phyloP scores from a whole-genome alignment of 805 yeast genomes.

The Tetrapisispora namnaoensis region DNA sequence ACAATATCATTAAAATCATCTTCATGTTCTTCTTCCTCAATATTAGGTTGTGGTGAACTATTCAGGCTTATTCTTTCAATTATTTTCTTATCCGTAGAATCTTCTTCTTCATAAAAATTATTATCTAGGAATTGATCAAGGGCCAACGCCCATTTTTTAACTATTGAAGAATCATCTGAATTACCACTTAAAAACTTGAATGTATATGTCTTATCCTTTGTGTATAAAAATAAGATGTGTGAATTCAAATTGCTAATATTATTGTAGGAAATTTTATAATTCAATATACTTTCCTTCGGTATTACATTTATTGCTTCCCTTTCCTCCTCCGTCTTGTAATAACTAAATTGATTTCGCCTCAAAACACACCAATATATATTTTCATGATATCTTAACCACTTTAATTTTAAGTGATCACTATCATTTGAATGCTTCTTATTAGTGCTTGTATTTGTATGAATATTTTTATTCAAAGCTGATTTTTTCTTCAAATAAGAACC shows the following conservation, averaged over 20 bases:
- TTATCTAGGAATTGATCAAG: conserved; percentile 8
- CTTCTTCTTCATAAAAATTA: background rate
- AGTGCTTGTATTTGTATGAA: background rate
- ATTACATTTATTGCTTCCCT: conserved; percentile 16
- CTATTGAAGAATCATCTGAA: background rate
- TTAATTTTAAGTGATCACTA: background rate
- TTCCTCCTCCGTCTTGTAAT: conserved; percentile 17
- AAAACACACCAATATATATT: conserved; percentile 17
- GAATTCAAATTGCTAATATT: conserved; percentile 1
- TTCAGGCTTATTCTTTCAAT: no score
- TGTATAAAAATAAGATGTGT: conserved; percentile 9
- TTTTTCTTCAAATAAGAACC: conserved; percentile 5
- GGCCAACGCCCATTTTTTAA: conserved; percentile 8
- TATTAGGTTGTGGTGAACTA: no score
- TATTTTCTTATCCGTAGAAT: background rate
- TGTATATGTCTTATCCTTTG: conserved; percentile 9
- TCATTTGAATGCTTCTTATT: background rate
- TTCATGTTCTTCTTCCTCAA: conserved; percentile 2
- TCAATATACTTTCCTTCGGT: conserved; percentile 10
- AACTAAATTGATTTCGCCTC: conserved; percentile 17
- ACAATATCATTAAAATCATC: conserved; percentile 3
- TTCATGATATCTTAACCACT: conserved; percentile 2
- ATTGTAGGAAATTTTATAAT: conserved; percentile 7
- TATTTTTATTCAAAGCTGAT: conserved; percentile 2
- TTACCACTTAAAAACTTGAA: conserved; percentile 1